Evolutionary conservation across 2,329 filamentous ascomycete genomes (phyloP), one percentile per base, ranked within the genome.

Genomic region (Sclerotinia nivalis): DNA sequence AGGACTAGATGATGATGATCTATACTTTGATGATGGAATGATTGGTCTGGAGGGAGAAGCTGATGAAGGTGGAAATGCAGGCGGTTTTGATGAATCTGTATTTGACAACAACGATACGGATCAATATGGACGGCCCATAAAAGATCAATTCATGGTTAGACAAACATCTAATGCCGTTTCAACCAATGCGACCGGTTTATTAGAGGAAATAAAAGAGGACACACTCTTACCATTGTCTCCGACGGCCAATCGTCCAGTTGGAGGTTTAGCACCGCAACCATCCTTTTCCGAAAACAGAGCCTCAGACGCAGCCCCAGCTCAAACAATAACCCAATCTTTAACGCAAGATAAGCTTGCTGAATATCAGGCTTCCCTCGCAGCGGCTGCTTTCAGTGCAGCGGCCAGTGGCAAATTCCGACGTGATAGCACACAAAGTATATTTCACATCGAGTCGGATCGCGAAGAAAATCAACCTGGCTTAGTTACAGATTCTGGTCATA

Each of bases 301-400:
- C 34, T 69, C 50, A 8, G 61, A 25, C 37, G 34, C 37, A 31
- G 22, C 47, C 20, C 37, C 25, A 22, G 34, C 34, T 45, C 70
- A 55, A 34, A 37, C 56, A 40, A 52, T 49, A n/a, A 72, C 78
- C 34, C 75, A 76, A 43, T 78, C 82, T 50, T 76, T 86, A 50
- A 86, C 85, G 34, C 83, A 87, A 75, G 83, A 85, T 49, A 88
- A 86, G 69, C 81, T 91, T 28, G 88, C 88, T 55, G 90, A 88
- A 0, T 95, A 97, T 76, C 93, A 97, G 77, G 91, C 91, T 66
- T 93, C 93, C 1, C 84, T 98, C 6, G 93, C 93, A 1, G 90
- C 91, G 60, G 95, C 93, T 9, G 91, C 93, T 13, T 89, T 91
- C 72, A 86, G 90, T 77, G 93, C 93, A 8, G 91, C 89, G 31